Base-by-base conservation (phyloP, 352 stramenopile species). In the Phytophthora crassamura region DNA sequence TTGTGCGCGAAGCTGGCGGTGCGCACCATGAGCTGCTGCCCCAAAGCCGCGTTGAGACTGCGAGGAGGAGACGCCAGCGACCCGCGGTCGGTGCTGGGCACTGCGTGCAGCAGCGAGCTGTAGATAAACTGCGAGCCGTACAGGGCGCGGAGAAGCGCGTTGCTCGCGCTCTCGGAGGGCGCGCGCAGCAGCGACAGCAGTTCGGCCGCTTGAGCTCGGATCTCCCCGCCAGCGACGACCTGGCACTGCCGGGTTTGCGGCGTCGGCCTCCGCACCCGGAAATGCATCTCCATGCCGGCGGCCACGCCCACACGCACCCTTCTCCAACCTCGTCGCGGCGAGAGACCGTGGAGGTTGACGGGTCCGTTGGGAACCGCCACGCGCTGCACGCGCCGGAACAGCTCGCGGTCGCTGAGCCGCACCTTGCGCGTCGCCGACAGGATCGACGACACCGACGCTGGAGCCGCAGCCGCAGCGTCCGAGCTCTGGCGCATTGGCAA, bases 111-210 rank as follows among this genome's bases (percentile, higher is more conserved):
- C 3, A 81, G 38, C 25, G 73, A 81, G 18, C 69, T 74, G 54
- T 78, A 81, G 65, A 81, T 81, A 43, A 74, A 73, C 1, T 67
- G 49, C 32, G 66, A 66, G n/a, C 62, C 56, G 34, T 66, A 76
- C 1, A 70, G 22, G 4, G 65, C 73, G 7, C 60, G 62, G n/a
- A 78, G 40, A 3, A 76, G 34, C 7, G 61, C 53, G 35, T 81
- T 81, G 50, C 69, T 74, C 42, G 78, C 73, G n/a, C 62, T 78
- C 42, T 81, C 73, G 2, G 48, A 72, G 0, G 69, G 50, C 18
- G 60, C 47, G 12, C 66, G 61, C 48, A 81, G 22, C 20, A 81
- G 48, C 9, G 66, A 42, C 35, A 67, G 22, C 10, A 81, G 49
- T 25, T 78, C 64, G 2, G 53, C 50, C 3, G 52, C 16, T 4